Base-by-base conservation (phyloP, 495 filamentous ascomycete genomes). In the Ramalina intermedia region DNA sequence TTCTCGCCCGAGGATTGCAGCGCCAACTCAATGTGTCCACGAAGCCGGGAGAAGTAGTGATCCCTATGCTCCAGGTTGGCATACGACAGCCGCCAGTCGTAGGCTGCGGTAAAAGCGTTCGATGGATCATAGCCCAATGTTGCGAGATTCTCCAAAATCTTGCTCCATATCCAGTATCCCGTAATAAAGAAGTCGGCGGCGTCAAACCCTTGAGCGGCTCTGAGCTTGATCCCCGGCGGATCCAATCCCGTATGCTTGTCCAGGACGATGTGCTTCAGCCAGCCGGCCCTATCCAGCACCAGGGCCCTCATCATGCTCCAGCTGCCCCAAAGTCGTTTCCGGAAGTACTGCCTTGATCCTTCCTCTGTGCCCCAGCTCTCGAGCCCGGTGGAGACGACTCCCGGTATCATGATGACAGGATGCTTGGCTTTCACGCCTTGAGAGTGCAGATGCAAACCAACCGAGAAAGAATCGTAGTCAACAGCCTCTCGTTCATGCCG, bases 111-210 rank as follows among this genome's bases (percentile, higher is more conserved):
- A 56, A 87, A 96, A 1, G 89, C 87, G 62, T 93, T 96, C 13
- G 85, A 54, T 48, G 91, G 88, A 57, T 98, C 93, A 64, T 96
- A 96, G 17, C 91, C 93, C 51, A 98, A 82, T 2, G 84, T 88
- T 1, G 91, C 91, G 43, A 98, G 69, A 58, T 98, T 96, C 60
- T 98, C 90, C 23, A 98, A 65, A 46, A 98, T 95, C 66, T 98
- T 98, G 58, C 83, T 94, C 91, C 93, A 98, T 51, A 98, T 96
- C 91, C 91, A 98, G 64, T 98, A 98, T 8, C 82, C 81, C 26
- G 76, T 75, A 53, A 73, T 74, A 58, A 74, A 75, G 61, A 96
- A 96, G 68, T 98, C 91, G n/a, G 91, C 87, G 7, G 91, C 93
- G 63, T 98, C 91, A 60, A 98, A 98, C 4, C 91, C 91, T 63